Percentiles rank a stretch among this genome's conserved stretches.
Evolutionary conservation across 139 green algal genomes (phyloP).

Genomic region (Chlorella vulgaris): DNA sequence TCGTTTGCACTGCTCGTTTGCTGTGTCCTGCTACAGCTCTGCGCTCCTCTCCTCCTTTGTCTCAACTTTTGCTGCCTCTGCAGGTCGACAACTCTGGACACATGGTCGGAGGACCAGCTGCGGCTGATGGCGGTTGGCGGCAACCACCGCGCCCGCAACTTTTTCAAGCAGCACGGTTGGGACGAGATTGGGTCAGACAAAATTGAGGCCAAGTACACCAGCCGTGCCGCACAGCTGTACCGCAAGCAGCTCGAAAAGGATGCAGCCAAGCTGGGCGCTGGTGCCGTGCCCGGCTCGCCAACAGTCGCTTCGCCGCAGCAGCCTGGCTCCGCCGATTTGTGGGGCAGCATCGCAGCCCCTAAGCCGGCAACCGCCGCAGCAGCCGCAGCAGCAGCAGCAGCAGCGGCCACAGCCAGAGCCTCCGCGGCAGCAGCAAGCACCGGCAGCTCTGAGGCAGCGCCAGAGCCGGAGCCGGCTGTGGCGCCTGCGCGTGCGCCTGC

Average conservation of each 20-base stretch:
- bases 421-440: not conserved
- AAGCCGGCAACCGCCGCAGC: not conserved
- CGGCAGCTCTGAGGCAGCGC: too few species aligned
- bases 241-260: conserved; percentile 90
- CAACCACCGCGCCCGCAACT: conserved; percentile 87
- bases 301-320: conserved; percentile 3
- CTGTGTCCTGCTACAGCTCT: too few species aligned
- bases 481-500: conserved; percentile 2
- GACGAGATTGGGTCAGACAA: conserved; percentile 79
- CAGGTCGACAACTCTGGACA: conserved; percentile 92
- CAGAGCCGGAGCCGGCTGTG: not conserved
- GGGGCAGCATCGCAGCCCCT: conserved; percentile 23
- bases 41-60: not conserved
- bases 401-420: conserved; percentile 9
- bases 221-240: conserved; percentile 91
- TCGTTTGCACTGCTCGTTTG: too few species aligned
- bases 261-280: conserved; percentile 54
- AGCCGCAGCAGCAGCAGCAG: conserved; percentile 3
- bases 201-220: conserved; percentile 97
- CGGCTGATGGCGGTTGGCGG: conserved; percentile 87
- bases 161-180: conserved; percentile 99
- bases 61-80: not conserved
- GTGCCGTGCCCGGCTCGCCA: not conserved
- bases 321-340: not conserved
- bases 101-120: conserved; percentile 96